phyloP scores from a whole-genome alignment of 345 rosid genomes.

The Citrus maxima region DNA sequence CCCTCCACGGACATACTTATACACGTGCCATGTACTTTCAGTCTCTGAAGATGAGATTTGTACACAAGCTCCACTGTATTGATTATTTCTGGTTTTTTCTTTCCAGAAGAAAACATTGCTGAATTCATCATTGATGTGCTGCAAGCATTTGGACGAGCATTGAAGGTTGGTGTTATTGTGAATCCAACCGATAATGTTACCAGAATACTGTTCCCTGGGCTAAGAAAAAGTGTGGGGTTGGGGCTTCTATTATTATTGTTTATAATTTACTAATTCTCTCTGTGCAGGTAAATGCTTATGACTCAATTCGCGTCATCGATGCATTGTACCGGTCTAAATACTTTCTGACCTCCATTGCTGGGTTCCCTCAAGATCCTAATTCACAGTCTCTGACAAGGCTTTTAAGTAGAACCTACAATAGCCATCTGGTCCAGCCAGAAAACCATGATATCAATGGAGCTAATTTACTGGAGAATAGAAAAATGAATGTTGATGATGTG shows the following conservation, averaged over 20 bases:
- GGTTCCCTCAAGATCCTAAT: conserved; percentile 29
- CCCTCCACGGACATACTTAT: not conserved
- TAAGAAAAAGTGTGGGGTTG: not conserved
- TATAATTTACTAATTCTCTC: conserved; percentile 6
- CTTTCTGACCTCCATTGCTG: conserved; percentile 46
- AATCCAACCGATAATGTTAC: not conserved
- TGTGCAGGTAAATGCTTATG: conserved; percentile 72
- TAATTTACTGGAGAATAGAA: conserved; percentile 25
- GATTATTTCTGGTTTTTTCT: conserved; percentile 25
- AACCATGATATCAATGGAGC: conserved; percentile 20
- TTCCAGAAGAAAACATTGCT: conserved; percentile 44
- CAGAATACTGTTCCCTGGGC: not conserved
- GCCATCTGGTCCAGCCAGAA: conserved; percentile 24
- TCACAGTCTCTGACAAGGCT: conserved; percentile 31
- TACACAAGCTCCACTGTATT: conserved; percentile 8
- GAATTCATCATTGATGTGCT: conserved; percentile 64
- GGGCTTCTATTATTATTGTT: not conserved
- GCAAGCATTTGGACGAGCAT: conserved; percentile 72
- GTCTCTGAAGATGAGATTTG: not conserved
- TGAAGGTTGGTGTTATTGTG: conserved; percentile 57
- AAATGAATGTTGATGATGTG: conserved; percentile 29
- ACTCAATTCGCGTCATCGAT: conserved; percentile 67
- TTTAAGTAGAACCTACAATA: conserved; percentile 30
- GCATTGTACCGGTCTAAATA: conserved; percentile 78
- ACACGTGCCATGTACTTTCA: not conserved